Percentiles rank a stretch among this genome's conserved stretches.
Conservation (phyloP, 768 basidiomycete genomes). For the Rossbeevera mucosa region DNA sequence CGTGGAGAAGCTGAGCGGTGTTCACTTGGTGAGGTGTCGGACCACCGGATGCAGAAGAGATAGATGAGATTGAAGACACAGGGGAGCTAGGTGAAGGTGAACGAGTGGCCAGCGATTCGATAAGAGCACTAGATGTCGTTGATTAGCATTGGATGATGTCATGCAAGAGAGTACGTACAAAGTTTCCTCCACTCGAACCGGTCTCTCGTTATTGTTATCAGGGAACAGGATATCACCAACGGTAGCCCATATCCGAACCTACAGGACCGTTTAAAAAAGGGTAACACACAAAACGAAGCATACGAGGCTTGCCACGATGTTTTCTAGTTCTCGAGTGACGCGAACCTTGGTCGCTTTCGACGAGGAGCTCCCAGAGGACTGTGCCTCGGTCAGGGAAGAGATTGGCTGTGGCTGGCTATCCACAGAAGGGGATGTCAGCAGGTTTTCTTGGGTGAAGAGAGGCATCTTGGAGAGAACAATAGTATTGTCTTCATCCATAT, state of each 20-base stretch:
- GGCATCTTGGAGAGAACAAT: conserved; percentile 26
- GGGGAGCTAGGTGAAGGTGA: conserved; percentile 55
- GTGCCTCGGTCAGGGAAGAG: conserved; percentile 1
- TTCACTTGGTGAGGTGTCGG: conserved; percentile 67
- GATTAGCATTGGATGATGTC: background rate
- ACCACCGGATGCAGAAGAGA: conserved; percentile 32
- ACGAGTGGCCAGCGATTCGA: conserved; percentile 51
- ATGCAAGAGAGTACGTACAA: conserved; percentile 41
- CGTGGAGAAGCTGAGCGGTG: conserved; percentile 61
- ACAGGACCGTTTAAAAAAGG: background rate
- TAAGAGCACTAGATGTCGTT: conserved; percentile 41
- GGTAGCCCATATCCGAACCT: conserved; percentile 69
- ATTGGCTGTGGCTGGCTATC: conserved; percentile 4
- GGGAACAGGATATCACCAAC: conserved; percentile 62
- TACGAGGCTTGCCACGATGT: conserved; percentile 48
- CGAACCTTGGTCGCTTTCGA: conserved; percentile 38
- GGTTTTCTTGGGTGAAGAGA: background rate
- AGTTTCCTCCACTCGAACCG: conserved; percentile 54
- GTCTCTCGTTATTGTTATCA: conserved; percentile 40
- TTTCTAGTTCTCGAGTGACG: conserved; percentile 61
- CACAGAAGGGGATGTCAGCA: background rate
- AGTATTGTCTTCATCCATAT: conserved; percentile 28
- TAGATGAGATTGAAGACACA: conserved; percentile 51
- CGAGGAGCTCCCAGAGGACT: conserved; percentile 11
- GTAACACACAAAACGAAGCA: background rate